Conservation (phyloP, 441 rosid genomes). For the Pelargonium myrrhifolium region DNA sequence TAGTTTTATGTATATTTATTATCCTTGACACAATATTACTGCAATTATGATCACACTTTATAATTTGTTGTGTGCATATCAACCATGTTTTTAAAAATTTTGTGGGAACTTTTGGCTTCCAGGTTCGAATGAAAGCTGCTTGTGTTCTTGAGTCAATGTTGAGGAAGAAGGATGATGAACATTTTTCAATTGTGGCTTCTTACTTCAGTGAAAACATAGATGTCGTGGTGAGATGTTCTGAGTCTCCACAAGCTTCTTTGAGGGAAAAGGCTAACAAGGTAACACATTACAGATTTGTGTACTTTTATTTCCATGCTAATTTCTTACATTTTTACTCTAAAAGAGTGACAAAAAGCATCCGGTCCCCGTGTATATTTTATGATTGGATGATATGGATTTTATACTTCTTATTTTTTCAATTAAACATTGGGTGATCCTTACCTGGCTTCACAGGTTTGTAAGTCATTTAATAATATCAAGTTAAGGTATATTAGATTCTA, state of each 20-base stretch:
- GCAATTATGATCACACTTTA: no score
- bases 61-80: neutral
- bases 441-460: neutral
- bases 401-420: neutral
- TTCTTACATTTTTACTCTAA: neutral
- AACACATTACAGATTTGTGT: neutral
- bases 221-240: conserved; percentile 54
- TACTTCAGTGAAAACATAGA: conserved; percentile 70
- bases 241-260: conserved; percentile 84
- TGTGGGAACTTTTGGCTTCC: conserved; percentile 2
- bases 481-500: neutral
- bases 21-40: no score
- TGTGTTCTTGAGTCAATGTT: conserved; percentile 84
- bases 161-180: conserved; percentile 67
- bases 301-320: neutral
- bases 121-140: conserved; percentile 91
- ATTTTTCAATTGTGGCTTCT: conserved; percentile 54
- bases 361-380: neutral
- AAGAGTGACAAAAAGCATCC: neutral
- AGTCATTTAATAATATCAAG: neutral
- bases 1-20: no score
- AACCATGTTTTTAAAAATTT: neutral
- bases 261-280: conserved; percentile 89
- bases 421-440: neutral
- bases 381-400: neutral